Evolutionary conservation across 1,284 basidiomycete genomes (phyloP), one percentile per base, ranked within the genome.

Genomic region (Tilletia setariae): DNA sequence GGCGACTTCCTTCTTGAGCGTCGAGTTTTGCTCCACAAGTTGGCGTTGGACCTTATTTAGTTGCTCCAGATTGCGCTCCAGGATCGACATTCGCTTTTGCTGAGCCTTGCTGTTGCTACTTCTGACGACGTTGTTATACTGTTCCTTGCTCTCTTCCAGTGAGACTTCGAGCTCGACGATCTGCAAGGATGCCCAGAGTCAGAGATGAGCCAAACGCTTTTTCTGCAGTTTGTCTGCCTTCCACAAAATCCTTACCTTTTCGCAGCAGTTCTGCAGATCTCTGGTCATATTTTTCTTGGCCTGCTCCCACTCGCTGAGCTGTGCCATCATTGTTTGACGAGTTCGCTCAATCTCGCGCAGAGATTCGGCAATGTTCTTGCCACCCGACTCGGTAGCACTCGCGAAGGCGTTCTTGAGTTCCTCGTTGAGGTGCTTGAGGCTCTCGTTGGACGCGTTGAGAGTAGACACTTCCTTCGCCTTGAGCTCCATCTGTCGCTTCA

Each of bases 121-220:
- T 72, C 94, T 90, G 75, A 98, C 93, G 66, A 99, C 93, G 78
- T 96, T 95, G 86, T 94, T 95, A 85, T 98, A 99, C 83, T 98
- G 94, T 84, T 99, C 96, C 83, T 93, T 93, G 83, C 96, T 93
- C 83, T 98, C 96, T 82, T 99, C 96, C 49, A 99, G 86, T 83
- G 98, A 95, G 76, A 99, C 98, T 84, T 99, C 96, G 63, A 99
- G 89, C 84, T 98, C 96, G 69, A 99, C 95, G 53, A 99, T 94
- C 93, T 95, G 77, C 21, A 74, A 71, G 32, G 19, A 23, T 13
- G 63, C 6, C 8, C 15, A 51, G 28, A 6, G 1, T 15, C 11
- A 19, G 2, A 19, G 13, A 30, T 65, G 44, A 40, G 32, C 15
- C 8, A 9, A 6, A 3, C 16, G n/a, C 35, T 40, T 40, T 40